Percentiles rank a stretch among this genome's conserved stretches.
Evolutionary conservation across 2,329 filamentous ascomycete species (phyloP).

Genomic region (Talaromyces piceae): DNA sequence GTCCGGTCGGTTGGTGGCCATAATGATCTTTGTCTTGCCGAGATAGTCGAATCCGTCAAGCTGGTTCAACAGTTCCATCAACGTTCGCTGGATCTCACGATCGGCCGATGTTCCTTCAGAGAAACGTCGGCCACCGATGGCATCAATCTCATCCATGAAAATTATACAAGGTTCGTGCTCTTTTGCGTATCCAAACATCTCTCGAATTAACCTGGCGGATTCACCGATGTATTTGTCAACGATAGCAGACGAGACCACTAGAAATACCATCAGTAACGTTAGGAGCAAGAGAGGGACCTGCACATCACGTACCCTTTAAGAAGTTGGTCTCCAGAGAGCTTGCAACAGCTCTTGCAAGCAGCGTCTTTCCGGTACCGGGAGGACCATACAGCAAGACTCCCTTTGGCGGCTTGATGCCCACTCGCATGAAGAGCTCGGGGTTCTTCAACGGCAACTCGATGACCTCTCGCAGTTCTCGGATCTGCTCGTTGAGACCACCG

Average conservation of each 20-base stretch:
- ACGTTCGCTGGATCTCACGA: slow-evolving; percentile 92
- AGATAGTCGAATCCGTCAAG: slow-evolving; percentile 98
- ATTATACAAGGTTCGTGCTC: slow-evolving; percentile 99
- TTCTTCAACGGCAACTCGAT: slow-evolving; percentile 98
- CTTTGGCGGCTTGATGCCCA: slow-evolving; percentile 98
- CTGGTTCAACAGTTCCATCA: slow-evolving; percentile 98
- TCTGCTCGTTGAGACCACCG: slow-evolving; percentile 95
- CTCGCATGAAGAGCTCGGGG: slow-evolving; percentile 90
- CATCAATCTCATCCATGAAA: slow-evolving; percentile 99
- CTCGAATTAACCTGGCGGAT: slow-evolving; percentile 90
- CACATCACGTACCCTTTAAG: slow-evolving; percentile 64
- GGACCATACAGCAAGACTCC: slow-evolving; percentile 94
- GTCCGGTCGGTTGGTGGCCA: slow-evolving; percentile 97
- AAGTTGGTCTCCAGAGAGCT: slow-evolving; percentile 98
- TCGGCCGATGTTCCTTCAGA: slow-evolving; percentile 96
- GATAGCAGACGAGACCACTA: slow-evolving; percentile 96
- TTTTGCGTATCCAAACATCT: slow-evolving; percentile 99
- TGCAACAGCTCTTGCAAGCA: slow-evolving; percentile 87
- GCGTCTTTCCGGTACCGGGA: slow-evolving; percentile 92
- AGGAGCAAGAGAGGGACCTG: background rate
- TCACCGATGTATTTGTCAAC: slow-evolving; percentile 99
- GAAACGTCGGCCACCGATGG: slow-evolving; percentile 92
- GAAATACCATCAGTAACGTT: background rate
- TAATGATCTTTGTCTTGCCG: slow-evolving; percentile 99
- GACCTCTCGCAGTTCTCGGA: slow-evolving; percentile 91